phyloP scores from a whole-genome alignment of 495 filamentous ascomycete species.

The Cercophora samala region DNA sequence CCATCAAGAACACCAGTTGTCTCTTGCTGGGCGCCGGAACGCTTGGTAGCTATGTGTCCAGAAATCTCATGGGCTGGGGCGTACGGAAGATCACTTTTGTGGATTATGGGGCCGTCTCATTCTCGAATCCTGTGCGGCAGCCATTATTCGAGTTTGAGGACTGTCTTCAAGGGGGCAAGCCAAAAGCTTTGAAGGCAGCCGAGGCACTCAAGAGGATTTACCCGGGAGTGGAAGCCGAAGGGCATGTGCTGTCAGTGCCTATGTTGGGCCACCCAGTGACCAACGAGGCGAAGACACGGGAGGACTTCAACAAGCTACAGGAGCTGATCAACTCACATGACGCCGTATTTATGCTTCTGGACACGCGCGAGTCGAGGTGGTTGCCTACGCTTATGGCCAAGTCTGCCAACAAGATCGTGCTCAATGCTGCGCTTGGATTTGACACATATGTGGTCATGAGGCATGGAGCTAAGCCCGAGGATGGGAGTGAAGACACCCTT shows the following conservation, averaged over 20 bases:
- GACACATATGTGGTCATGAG: conserved; percentile 97
- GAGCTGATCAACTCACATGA: conserved; percentile 82
- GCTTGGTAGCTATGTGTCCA: conserved; percentile 86
- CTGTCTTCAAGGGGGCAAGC: conserved; percentile 77
- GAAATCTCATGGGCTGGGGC: conserved; percentile 92
- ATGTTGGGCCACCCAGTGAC: conserved; percentile 90
- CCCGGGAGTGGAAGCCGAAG: conserved; percentile 77
- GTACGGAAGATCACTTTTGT: conserved; percentile 96
- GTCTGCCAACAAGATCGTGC: conserved; percentile 83
- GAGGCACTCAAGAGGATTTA: conserved; percentile 82
- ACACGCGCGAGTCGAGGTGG: conserved; percentile 92
- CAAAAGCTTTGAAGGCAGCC: conserved; percentile 80
- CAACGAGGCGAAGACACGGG: conserved; percentile 61
- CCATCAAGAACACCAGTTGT: conserved; percentile 86
- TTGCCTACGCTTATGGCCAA: conserved; percentile 98
- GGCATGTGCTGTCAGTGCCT: conserved; percentile 78
- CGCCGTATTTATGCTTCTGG: conserved; percentile 92
- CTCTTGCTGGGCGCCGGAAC: conserved; percentile 94
- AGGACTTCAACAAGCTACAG: conserved; percentile 71
- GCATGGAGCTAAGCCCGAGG: conserved; percentile 62
- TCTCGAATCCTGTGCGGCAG: conserved; percentile 96
- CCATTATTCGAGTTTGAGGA: conserved; percentile 88
- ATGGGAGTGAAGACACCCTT: conserved; percentile 59
- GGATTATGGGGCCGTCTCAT: conserved; percentile 90
- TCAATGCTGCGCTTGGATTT: conserved; percentile 95